Conservation (phyloP, 768 basidiomycete genomes). For the Saitozyma podzolica region DNA sequence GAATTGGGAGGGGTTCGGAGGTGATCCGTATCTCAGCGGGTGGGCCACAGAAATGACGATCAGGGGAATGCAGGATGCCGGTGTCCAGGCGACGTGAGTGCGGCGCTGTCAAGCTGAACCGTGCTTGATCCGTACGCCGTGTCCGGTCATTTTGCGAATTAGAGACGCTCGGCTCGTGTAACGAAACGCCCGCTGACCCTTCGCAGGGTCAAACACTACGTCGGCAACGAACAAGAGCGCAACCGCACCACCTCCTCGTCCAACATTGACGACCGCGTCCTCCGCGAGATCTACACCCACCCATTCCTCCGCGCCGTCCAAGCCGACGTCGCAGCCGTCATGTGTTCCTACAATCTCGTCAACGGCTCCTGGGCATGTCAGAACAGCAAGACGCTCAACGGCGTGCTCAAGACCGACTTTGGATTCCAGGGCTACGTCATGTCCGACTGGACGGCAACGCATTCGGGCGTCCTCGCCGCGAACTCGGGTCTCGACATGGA, state of each 20-base stretch:
- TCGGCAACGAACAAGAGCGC: constrained; percentile 57
- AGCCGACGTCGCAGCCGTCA: constrained; percentile 65
- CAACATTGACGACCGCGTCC: constrained; percentile 75
- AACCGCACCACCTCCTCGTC: constrained; percentile 55
- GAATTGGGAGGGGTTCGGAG: constrained; percentile 94
- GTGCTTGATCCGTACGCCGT: too few species aligned
- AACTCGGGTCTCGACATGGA: constrained; percentile 51
- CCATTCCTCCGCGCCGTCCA: constrained; percentile 61
- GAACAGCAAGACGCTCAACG: constrained; percentile 49
- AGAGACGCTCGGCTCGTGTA: background rate
- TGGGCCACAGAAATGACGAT: constrained; percentile 70
- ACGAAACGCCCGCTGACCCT: background rate
- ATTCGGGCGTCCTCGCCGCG: constrained; percentile 40
- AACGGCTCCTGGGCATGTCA: constrained; percentile 52
- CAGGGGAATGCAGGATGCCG: constrained; percentile 71
- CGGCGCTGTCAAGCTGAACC: too few species aligned
- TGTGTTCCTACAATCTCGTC: constrained; percentile 54
- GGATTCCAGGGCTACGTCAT: constrained; percentile 53
- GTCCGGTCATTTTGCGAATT: background rate
- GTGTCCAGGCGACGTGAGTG: constrained; percentile 71
- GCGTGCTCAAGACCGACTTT: constrained; percentile 52
- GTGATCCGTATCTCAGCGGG: constrained; percentile 81
- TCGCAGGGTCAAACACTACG: constrained; percentile 43
- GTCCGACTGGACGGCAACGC: constrained; percentile 49
- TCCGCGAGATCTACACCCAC: constrained; percentile 53